Base-by-base conservation (phyloP, 345 rosid species). In the Clarkia xantiana region DNA sequence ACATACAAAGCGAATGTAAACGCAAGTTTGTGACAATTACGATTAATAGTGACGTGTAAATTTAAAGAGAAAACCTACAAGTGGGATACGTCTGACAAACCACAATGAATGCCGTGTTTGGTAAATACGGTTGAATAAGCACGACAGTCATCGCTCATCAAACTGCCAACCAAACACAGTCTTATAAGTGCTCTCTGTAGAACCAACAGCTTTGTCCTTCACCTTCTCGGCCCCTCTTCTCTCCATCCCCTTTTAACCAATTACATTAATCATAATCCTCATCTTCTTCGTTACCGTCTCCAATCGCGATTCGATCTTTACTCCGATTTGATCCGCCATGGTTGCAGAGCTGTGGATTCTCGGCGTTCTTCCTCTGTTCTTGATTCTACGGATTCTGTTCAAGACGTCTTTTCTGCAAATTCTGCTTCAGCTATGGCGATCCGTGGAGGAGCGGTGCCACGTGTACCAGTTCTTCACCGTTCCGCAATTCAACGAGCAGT, bases 391-490 rank as follows among this genome's bases (percentile, higher is more conserved):
- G 0, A 53, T 69, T 20, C 43, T 70, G 13, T 60, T 42, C 29
- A 61, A 58, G 59, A 76, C 76, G 14, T 76, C 80, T 17, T 29
- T 62, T 3, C 56, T 71, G 4, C 59, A 36, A 40, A 44, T 63
- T 9, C 25, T 74, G 36, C 13, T 53, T 11, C 57, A 62, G 47
- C 19, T 58, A 17, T 66, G 68, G 46, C 72, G 60, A 45, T 61
- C 68, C 0, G 19, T 73, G 3, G 64, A 51, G 57, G 81, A 78
- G 54, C 22, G 50, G 12, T 64, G 71, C 45, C 71, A 71, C 45
- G 71, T 68, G 4, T 52, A 73, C 60, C 82, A 73, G 51, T 67
- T 52, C 58, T 76, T 61, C 61, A 73, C 61, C 29, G 71, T 78
- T 11, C 85, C 83, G 6, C 76, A 68, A 47, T 61, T 55, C 62